Percentiles rank a stretch among this genome's conserved stretches.
Evolutionary conservation across 306 rosid genomes (phyloP).

Genomic region (Quercus parvula): DNA sequence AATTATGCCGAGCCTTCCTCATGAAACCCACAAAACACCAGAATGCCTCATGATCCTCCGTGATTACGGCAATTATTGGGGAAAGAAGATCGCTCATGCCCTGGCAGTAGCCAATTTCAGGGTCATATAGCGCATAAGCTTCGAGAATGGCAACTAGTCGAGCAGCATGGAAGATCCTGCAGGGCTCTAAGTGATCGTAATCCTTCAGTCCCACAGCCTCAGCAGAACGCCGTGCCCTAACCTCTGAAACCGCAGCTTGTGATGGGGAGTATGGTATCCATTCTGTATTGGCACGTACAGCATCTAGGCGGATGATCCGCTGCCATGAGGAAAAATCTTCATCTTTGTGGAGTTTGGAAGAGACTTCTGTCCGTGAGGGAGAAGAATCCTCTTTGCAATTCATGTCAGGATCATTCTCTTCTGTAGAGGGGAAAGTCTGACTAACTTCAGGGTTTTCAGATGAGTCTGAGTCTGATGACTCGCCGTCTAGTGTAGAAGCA

Average conservation of each 20-base stretch:
- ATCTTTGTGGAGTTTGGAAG: conserved; percentile 41
- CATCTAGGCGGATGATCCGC: conserved; percentile 95
- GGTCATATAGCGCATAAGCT: conserved; percentile 92
- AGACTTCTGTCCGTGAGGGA: conserved; percentile 41
- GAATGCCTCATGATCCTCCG: conserved; percentile 95
- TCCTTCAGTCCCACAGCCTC: conserved; percentile 96
- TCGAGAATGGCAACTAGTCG: conserved; percentile 94
- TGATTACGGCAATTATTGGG: conserved; percentile 74
- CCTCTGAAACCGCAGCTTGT: conserved; percentile 62
- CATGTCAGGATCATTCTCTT: conserved; percentile 47
- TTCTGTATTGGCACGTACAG: conserved; percentile 85
- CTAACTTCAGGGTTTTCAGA: conserved; percentile 77
- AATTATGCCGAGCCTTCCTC: conserved; percentile 97
- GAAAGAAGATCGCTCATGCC: conserved; percentile 99
- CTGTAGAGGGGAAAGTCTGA: conserved; percentile 61
- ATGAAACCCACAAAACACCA: conserved; percentile 99
- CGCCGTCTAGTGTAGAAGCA: conserved; percentile 54
- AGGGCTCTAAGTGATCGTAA: conserved; percentile 80
- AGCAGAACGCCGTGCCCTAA: conserved; percentile 64
- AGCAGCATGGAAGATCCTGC: conserved; percentile 86
- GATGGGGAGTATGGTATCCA: conserved; percentile 75
- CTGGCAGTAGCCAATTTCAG: conserved; percentile 99
- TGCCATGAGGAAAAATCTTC: conserved; percentile 97
- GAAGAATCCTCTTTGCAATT: conserved; percentile 56
- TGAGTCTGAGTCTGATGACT: conserved; percentile 86